Evolutionary conservation across 345 rosid species (phyloP).

Genomic region (Excoecaria agallocha): DNA sequence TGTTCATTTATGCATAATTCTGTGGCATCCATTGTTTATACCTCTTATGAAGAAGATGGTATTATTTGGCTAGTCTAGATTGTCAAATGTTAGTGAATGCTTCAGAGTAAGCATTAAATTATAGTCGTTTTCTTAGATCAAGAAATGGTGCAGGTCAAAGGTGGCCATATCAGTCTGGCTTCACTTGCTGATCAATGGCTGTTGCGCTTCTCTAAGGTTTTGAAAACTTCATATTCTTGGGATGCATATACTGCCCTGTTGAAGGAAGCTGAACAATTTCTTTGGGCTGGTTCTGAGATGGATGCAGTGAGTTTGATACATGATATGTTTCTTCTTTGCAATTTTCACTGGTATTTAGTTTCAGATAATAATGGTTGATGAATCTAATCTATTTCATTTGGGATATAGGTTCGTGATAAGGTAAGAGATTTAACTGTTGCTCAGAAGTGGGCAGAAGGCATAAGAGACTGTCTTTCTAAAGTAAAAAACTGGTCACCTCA

Average conservation of each 20-base stretch:
- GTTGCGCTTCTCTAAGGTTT: conserved; percentile 39
- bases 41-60: neutral
- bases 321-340: conserved; percentile 16
- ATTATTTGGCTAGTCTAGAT: neutral
- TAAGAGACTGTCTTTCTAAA: conserved; percentile 53
- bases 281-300: conserved; percentile 96
- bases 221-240: conserved; percentile 47
- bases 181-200: conserved; percentile 84
- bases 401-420: conserved; percentile 61
- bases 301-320: conserved; percentile 57
- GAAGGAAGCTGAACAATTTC: conserved; percentile 92
- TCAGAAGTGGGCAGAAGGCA: conserved; percentile 69
- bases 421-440: conserved; percentile 55
- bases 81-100: neutral
- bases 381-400: conserved; percentile 10
- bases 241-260: conserved; percentile 47
- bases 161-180: conserved; percentile 43
- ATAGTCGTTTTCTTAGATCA: neutral
- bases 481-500: conserved; percentile 41
- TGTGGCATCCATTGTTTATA: neutral
- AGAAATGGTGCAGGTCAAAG: conserved; percentile 48
- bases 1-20: neutral
- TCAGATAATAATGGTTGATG: conserved; percentile 1
- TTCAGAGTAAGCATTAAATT: neutral
- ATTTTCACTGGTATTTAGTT: conserved; percentile 13